Percentiles rank a stretch among this genome's conserved stretches.
These are phyloP conservation scores for Sporothrix sp. DNA, from an alignment of 2,329 filamentous ascomycete species.

Conservation along the genomic window DNA sequence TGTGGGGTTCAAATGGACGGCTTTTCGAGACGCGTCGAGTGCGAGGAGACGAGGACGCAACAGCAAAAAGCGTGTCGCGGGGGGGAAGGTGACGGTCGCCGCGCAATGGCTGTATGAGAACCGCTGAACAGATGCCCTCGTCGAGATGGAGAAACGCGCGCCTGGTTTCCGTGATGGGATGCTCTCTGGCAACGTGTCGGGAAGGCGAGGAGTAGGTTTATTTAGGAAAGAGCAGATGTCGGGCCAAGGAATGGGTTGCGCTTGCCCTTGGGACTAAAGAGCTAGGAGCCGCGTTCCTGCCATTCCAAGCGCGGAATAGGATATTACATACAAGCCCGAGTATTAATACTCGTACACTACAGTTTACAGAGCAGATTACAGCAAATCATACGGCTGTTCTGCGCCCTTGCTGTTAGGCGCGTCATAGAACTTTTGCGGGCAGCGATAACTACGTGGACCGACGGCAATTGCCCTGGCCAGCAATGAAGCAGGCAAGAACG, in stretches of 20 bases:
- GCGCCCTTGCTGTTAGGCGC: neutral
- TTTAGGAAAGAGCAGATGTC: neutral
- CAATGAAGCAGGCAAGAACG: too few species aligned
- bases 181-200: neutral
- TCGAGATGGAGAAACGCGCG: neutral
- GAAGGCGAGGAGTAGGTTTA: neutral
- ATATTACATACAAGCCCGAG: too few species aligned
- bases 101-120: conserved; percentile 1
- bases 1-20: too few species aligned
- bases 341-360: neutral
- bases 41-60: neutral
- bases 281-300: conserved; percentile 7
- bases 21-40: conserved; percentile 6
- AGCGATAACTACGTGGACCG: neutral
- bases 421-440: neutral
- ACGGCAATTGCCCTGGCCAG: too few species aligned
- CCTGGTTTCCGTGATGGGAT: too few species aligned
- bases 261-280: conserved; percentile 9
- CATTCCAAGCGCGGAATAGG: too few species aligned
- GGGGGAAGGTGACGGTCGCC: neutral
- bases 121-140: neutral
- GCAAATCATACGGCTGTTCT: conserved; percentile 1
- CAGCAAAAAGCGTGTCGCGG: neutral
- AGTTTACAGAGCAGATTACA: conserved; percentile 4
- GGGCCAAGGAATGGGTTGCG: neutral